Conservation (phyloP, 345 rosid species). For the Eutrema japonicum region DNA sequence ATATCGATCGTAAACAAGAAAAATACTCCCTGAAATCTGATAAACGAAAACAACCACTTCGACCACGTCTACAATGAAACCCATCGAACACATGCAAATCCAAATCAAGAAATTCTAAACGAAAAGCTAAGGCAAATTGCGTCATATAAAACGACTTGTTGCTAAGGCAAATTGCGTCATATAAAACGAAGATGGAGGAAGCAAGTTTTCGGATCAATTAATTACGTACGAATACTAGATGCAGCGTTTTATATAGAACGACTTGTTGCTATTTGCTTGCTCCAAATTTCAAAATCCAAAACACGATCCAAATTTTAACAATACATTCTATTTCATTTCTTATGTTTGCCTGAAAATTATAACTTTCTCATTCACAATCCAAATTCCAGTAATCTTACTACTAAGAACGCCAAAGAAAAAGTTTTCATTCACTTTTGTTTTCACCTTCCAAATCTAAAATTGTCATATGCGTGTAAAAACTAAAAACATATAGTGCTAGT, state of each 20-base stretch:
- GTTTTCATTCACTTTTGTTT: too few species aligned
- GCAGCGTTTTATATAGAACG: conserved; percentile 28
- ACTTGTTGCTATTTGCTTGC: conserved; percentile 6
- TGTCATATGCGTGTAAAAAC: too few species aligned
- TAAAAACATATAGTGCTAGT: too few species aligned
- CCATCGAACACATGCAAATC: neutral
- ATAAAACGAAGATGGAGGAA: conserved; percentile 14
- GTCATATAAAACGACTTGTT: too few species aligned
- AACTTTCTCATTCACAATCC: too few species aligned
- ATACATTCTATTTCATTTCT: too few species aligned
- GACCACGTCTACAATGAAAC: neutral
- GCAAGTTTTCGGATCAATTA: neutral
- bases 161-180: neutral
- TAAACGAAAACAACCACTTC: neutral
- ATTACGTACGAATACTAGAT: neutral
- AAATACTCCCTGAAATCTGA: neutral
- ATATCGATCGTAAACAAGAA: neutral
- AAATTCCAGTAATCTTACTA: too few species aligned
- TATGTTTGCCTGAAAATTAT: too few species aligned
- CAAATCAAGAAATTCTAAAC: neutral
- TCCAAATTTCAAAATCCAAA: neutral
- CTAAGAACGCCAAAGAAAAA: too few species aligned
- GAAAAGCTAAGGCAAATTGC: conserved; percentile 5
- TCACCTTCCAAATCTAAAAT: too few species aligned
- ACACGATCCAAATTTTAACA: too few species aligned